phyloP scores from a whole-genome alignment of 75 land plant species.

The Cunninghamia lanceolata region DNA sequence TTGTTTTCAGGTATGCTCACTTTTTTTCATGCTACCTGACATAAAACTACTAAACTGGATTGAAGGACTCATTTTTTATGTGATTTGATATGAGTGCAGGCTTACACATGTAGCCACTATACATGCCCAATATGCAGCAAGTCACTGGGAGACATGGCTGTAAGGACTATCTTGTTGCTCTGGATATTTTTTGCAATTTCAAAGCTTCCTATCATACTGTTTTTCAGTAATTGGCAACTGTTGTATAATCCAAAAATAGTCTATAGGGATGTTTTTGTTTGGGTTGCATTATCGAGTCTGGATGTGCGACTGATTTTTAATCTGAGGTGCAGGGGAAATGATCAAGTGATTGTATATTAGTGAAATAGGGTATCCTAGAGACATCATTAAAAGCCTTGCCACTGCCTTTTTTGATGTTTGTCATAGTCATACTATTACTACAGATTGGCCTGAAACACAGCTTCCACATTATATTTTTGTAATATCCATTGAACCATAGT shows the following conservation, averaged over 20 bases:
- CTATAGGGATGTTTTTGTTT: not conserved
- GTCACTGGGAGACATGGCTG: constrained; percentile 88
- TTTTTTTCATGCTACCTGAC: not conserved
- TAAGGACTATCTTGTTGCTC: constrained; percentile 29
- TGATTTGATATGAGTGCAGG: constrained; percentile 33
- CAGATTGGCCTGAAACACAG: not conserved
- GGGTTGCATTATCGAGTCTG: not conserved
- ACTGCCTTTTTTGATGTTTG: not conserved
- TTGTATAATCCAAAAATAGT: not conserved
- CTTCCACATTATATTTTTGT: not conserved
- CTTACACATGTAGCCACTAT: constrained; percentile 75
- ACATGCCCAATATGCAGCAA: constrained; percentile 89
- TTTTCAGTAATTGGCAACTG: not conserved
- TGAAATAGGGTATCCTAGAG: not conserved
- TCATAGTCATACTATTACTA: not conserved
- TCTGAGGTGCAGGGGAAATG: not conserved
- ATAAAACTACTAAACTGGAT: not conserved
- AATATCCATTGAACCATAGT: not conserved
- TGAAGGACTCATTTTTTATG: not conserved
- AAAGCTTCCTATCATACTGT: not conserved
- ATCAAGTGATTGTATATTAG: not conserved
- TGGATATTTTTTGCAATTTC: not conserved
- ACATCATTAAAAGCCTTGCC: not conserved
- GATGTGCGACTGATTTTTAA: not conserved
- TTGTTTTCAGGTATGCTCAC: constrained; percentile 68